Evolutionary conservation across 495 filamentous ascomycete genomes (phyloP).

Genomic region (Patellaria atrata): DNA sequence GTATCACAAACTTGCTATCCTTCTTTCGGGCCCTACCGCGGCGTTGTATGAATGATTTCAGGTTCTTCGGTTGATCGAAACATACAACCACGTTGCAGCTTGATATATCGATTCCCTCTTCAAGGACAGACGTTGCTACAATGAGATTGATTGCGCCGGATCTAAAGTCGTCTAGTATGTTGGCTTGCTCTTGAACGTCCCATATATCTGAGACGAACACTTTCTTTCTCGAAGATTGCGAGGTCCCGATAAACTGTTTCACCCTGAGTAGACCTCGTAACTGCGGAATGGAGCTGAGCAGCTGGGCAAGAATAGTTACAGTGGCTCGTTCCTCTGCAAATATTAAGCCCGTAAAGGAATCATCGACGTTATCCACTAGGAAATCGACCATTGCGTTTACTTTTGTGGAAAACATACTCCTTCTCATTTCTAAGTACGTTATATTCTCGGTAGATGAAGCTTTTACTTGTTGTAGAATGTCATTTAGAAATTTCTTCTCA

Average conservation of each 20-base stretch:
- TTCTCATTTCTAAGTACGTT: background rate
- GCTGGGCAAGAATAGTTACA: conserved; percentile 48
- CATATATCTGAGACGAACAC: conserved; percentile 47
- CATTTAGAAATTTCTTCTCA: conserved; percentile 48
- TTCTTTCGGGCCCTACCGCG: conserved; percentile 66
- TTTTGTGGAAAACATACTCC: conserved; percentile 9
- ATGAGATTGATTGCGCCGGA: conserved; percentile 59
- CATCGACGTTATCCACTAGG: conserved; percentile 31
- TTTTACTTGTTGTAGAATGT: conserved; percentile 33
- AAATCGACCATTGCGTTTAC: conserved; percentile 36
- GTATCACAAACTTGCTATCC: conserved; percentile 55
- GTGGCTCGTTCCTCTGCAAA: conserved; percentile 65
- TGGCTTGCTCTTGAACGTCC: conserved; percentile 36
- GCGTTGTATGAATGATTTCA: conserved; percentile 82
- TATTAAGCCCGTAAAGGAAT: conserved; percentile 51
- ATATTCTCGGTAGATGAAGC: conserved; percentile 1
- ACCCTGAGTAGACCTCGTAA: conserved; percentile 43
- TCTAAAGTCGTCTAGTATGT: conserved; percentile 55
- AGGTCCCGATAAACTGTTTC: conserved; percentile 62
- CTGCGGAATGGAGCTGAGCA: conserved; percentile 47
- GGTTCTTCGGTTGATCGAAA: conserved; percentile 57
- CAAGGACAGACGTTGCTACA: conserved; percentile 69
- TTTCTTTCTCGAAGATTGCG: conserved; percentile 33
- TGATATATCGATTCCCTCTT: conserved; percentile 85
- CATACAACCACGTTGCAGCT: conserved; percentile 81